Conservation (phyloP, 768 basidiomycete genomes). For the Amanita rubescens region DNA sequence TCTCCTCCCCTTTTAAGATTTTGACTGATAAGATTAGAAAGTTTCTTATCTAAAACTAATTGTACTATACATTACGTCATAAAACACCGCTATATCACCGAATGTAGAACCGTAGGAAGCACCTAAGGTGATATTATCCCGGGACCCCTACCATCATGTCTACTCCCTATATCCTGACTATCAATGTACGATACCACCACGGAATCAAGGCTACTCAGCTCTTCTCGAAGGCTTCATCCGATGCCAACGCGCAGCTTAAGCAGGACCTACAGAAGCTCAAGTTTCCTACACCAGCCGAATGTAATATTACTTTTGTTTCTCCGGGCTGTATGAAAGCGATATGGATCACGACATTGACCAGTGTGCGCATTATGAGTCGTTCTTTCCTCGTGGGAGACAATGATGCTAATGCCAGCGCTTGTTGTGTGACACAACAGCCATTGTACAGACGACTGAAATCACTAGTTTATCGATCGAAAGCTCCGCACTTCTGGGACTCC, state of each 20-base stretch:
- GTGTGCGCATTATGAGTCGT: constrained; percentile 14
- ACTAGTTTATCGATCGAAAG: background rate
- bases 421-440: background rate
- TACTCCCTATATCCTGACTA: constrained; percentile 16
- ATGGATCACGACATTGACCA: background rate
- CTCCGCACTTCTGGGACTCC: background rate
- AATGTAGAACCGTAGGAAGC: too few relatives aligned
- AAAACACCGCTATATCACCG: too few relatives aligned
- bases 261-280: constrained; percentile 21
- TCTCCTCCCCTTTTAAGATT: background rate
- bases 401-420: background rate
- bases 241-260: constrained; percentile 21
- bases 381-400: background rate
- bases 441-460: too few relatives aligned
- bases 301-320: constrained; percentile 24
- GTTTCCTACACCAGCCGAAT: constrained; percentile 31
- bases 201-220: constrained; percentile 29
- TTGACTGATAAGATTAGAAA: background rate
- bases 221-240: constrained; percentile 22
- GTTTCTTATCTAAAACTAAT: background rate
- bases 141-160: background rate
- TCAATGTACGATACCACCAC: constrained; percentile 24
- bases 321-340: constrained; percentile 21
- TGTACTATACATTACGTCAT: too few relatives aligned
- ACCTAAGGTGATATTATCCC: background rate